Evolutionary conservation across 2,329 filamentous ascomycete genomes (phyloP).

Genomic region (Nemania serpens): DNA sequence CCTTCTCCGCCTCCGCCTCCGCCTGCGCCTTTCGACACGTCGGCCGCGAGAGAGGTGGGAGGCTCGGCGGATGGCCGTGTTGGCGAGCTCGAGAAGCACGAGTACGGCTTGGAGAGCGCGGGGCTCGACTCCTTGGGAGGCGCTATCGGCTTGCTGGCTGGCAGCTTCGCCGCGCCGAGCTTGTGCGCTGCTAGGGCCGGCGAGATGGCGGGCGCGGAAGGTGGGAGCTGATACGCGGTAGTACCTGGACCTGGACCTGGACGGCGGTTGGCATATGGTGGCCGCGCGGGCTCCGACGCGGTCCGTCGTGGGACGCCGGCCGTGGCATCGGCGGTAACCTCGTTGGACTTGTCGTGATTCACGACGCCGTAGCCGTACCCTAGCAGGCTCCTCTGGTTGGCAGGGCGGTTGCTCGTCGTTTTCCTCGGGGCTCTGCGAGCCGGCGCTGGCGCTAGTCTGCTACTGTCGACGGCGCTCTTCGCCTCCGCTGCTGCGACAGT

Average conservation of each 20-base stretch:
- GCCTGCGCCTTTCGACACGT: not conserved
- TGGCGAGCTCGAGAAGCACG: slow-evolving; percentile 64
- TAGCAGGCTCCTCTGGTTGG: slow-evolving; percentile 39
- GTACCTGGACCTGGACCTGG: not conserved
- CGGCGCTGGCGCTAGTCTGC: slow-evolving; percentile 16
- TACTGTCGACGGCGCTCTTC: slow-evolving; percentile 29
- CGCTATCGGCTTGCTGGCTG: slow-evolving; percentile 41
- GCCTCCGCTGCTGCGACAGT: slow-evolving; percentile 45
- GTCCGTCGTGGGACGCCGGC: slow-evolving; percentile 32
- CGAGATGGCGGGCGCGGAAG: slow-evolving; percentile 34
- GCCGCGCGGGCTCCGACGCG: slow-evolving; percentile 24
- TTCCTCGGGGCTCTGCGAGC: slow-evolving; percentile 23
- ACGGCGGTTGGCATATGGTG: slow-evolving; percentile 24
- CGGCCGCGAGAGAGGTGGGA: not conserved
- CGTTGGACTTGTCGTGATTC: slow-evolving; percentile 40
- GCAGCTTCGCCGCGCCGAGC: slow-evolving; percentile 45
- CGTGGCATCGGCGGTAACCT: slow-evolving; percentile 4
- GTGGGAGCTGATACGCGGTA: slow-evolving; percentile 18
- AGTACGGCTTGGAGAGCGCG: slow-evolving; percentile 51
- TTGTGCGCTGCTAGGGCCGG: slow-evolving; percentile 46
- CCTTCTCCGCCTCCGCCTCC: not conserved
- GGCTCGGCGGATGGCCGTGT: slow-evolving; percentile 18
- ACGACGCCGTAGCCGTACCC: slow-evolving; percentile 40
- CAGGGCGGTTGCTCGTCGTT: slow-evolving; percentile 31
- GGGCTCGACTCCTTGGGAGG: slow-evolving; percentile 10